Base-by-base conservation (phyloP, 345 rosid species). In the Corymbia maculata region DNA sequence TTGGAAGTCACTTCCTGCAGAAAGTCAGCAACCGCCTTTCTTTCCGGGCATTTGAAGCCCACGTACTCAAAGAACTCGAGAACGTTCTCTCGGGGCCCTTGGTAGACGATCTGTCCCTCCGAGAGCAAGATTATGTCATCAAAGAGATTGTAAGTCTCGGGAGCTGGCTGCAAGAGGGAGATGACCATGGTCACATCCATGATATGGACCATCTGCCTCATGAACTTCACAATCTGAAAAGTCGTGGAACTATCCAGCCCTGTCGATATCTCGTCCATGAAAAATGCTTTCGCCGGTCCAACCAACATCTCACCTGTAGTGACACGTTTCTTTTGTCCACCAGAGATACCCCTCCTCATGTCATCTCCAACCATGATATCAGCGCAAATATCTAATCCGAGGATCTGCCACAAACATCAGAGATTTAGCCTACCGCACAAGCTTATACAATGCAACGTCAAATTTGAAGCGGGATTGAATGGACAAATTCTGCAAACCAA, bases 231-330 rank as follows among this genome's bases (percentile, higher is more conserved):
- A n/a, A 93, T 92, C 84, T 94, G 94, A 90, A 89, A 94, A 10
- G 94, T 91, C 10, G 95, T 93, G 16, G 93, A 92, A 44, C 93
- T 94, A 90, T 94, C 95, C 32, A 94, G 88, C 32, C 94, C 95
- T 8, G 93, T 94, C 36, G 95, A 92, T 61, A 93, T 93, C 88
- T 94, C 95, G 53, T 94, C 93, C 94, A 94, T 94, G 90, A 94
- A 92, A 22, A 93, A 88, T 4, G 93, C 92, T 80, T 90, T 89
- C 6, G 92, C 92, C 5, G 93, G 93, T 47, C 95, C 93, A 4
- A 89, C 93, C 88, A 94, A 64, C 90, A 92, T 90, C 87, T 94
- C 94, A 36, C 94, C 93, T 4, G 94, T 89, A 9, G 94, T 92
- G 55, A 92, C 93, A 86, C 94, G 92, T 91, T 91, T 92, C 88